Evolutionary conservation across 23 red algal species (phyloP).

Genomic region (Gracilaria domingensis): DNA sequence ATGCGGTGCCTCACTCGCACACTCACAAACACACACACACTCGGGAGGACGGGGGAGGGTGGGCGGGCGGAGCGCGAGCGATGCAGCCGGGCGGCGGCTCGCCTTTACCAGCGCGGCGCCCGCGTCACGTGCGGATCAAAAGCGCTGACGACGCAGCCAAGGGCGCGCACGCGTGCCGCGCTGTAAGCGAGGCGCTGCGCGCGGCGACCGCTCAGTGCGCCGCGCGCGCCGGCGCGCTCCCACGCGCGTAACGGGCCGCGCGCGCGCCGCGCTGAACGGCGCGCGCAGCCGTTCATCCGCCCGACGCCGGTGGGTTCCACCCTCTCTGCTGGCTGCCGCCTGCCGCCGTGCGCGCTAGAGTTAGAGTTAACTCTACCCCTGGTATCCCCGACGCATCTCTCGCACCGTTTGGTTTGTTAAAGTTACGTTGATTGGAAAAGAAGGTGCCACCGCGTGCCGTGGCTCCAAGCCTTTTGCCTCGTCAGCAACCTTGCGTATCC

Average conservation of each 20-base stretch:
- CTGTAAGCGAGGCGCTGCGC: neutral
- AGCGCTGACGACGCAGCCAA: constrained; percentile 1
- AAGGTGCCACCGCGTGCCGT: neutral
- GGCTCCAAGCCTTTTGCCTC: neutral
- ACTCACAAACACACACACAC: neutral
- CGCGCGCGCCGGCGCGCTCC: too few species aligned
- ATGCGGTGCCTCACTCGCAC: neutral
- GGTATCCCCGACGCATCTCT: too few species aligned
- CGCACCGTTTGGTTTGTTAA: too few species aligned
- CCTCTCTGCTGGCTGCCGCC: neutral
- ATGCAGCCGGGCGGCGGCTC: too few species aligned
- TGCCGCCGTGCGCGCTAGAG: neutral
- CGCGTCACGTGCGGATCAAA: constrained; percentile 29
- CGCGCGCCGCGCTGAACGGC: neutral
- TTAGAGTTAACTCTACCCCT: too few species aligned
- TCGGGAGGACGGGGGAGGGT: neutral
- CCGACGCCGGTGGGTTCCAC: neutral
- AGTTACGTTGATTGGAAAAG: neutral
- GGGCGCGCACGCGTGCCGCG: neutral
- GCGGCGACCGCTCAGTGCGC: neutral
- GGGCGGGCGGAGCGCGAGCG: neutral
- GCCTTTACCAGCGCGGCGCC: too few species aligned
- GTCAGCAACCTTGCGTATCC: neutral
- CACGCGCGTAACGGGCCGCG: constrained; percentile 20
- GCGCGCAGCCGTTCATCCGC: neutral